phyloP scores from a whole-genome alignment of 306 rosid genomes.

The Quercus cerris region DNA sequence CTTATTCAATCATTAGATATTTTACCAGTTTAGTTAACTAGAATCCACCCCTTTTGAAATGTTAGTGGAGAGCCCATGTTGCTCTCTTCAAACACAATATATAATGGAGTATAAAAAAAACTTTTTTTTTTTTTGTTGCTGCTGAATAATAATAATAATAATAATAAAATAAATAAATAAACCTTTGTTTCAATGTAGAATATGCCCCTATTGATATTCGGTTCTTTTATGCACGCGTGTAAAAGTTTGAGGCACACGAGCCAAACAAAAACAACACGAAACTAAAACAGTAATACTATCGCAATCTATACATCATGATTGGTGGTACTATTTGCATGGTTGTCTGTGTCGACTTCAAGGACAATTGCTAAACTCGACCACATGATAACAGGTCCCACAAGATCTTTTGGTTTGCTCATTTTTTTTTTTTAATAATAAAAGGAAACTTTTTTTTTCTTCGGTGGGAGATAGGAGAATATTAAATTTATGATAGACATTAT shows the following conservation, averaged over 20 bases:
- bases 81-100: not conserved
- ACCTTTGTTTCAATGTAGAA: slow-evolving; percentile 10
- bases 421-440: not conserved
- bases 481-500: not conserved
- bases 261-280: not conserved
- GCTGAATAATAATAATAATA: no score
- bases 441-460: not conserved
- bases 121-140: no score
- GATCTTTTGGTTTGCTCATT: slow-evolving; percentile 23
- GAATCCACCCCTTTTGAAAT: not conserved
- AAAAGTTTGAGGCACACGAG: slow-evolving; percentile 14
- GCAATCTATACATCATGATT: not conserved
- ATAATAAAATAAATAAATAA: no score
- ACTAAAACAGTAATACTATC: not conserved
- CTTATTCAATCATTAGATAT: no score
- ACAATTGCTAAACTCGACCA: slow-evolving; percentile 4
- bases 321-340: not conserved
- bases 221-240: slow-evolving; percentile 14
- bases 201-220: slow-evolving; percentile 43
- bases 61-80: slow-evolving; percentile 5
- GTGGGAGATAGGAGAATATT: not conserved
- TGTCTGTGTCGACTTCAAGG: slow-evolving; percentile 2
- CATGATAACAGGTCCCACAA: slow-evolving; percentile 38
- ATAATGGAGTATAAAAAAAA: no score
- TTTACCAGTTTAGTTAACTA: no score